Evolutionary conservation across 179 eudicot genomes (phyloP).

Genomic region (Pouteria campechiana): DNA sequence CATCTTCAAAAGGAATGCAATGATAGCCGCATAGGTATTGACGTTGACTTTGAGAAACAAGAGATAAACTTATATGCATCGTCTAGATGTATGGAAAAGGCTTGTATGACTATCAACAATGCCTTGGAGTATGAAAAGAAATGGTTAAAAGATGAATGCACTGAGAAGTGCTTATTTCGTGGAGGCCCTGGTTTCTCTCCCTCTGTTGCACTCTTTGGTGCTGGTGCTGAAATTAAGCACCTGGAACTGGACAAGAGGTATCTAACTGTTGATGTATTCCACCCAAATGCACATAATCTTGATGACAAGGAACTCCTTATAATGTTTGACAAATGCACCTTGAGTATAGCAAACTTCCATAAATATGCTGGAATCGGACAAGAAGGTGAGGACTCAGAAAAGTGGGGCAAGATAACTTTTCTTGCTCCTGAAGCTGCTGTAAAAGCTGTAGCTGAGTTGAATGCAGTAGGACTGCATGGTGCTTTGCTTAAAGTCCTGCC

Average conservation of each 20-base stretch:
- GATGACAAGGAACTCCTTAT: conserved; percentile 63
- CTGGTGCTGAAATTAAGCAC: conserved; percentile 89
- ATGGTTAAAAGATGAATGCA: conserved; percentile 63
- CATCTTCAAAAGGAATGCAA: conserved; percentile 25
- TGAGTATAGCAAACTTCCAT: conserved; percentile 42
- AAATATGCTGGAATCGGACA: conserved; percentile 25
- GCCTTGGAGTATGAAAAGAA: conserved; percentile 45
- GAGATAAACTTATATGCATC: conserved; percentile 43
- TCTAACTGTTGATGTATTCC: conserved; percentile 64
- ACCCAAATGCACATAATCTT: conserved; percentile 24
- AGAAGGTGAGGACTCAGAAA: conserved; percentile 38
- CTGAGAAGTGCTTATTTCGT: conserved; percentile 54
- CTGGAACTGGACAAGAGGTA: conserved; percentile 77
- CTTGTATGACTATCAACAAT: conserved; percentile 20
- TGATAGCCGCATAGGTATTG: conserved; percentile 59
- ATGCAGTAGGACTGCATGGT: conserved; percentile 29
- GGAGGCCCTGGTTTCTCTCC: conserved; percentile 54
- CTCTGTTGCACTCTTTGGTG: conserved; percentile 77
- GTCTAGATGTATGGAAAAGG: conserved; percentile 41
- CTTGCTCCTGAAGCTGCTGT: conserved; percentile 73
- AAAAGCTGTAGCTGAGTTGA: conserved; percentile 38
- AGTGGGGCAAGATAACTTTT: conserved; percentile 88
- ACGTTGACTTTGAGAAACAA: conserved; percentile 53
- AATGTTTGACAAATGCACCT: conserved; percentile 34
- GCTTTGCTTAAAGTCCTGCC: conserved; percentile 33